phyloP scores from a whole-genome alignment of 192 early-diverging fungal species.

The Coemansia aciculifera region DNA sequence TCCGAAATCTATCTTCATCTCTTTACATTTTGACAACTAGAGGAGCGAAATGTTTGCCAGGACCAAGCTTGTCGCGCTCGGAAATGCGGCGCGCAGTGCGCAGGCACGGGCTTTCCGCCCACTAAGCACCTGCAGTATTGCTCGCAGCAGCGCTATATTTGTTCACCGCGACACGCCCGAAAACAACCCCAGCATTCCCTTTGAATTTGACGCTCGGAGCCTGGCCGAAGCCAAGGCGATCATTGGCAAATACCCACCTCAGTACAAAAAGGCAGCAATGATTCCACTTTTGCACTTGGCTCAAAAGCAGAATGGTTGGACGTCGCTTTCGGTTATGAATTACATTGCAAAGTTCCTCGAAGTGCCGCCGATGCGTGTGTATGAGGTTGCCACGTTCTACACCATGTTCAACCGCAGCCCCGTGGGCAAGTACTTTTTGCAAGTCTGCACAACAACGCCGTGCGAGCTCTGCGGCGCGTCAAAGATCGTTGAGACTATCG shows the following conservation, averaged over 20 bases:
- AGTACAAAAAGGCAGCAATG: constrained; percentile 97
- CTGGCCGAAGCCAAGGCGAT: constrained; percentile 78
- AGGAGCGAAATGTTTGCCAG: constrained; percentile 34
- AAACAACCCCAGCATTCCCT: constrained; percentile 81
- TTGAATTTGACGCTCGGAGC: constrained; percentile 85
- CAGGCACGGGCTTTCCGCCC: constrained; percentile 13
- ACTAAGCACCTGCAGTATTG: constrained; percentile 20
- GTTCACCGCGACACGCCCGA: constrained; percentile 76
- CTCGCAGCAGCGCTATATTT: constrained; percentile 51
- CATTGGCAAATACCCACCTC: constrained; percentile 90
- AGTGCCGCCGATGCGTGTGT: constrained; percentile 98
- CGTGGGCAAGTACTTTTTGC: constrained; percentile 98
- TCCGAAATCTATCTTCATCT: too few relatives aligned
- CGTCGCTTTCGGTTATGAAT: constrained; percentile 95
- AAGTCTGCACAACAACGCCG: constrained; percentile 98
- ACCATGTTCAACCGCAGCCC: constrained; percentile 99
- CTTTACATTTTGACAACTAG: not conserved
- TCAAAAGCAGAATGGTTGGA: constrained; percentile 95
- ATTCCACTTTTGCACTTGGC: constrained; percentile 94
- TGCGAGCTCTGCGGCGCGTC: constrained; percentile 95
- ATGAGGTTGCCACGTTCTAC: constrained; percentile 99
- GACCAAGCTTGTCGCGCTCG: constrained; percentile 11
- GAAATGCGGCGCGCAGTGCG: constrained; percentile 8
- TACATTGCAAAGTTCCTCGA: constrained; percentile 91
- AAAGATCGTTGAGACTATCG: constrained; percentile 84